Percentiles rank a stretch among this genome's conserved stretches.
Conservation (phyloP, 768 basidiomycete species). For the Russula sp. region DNA sequence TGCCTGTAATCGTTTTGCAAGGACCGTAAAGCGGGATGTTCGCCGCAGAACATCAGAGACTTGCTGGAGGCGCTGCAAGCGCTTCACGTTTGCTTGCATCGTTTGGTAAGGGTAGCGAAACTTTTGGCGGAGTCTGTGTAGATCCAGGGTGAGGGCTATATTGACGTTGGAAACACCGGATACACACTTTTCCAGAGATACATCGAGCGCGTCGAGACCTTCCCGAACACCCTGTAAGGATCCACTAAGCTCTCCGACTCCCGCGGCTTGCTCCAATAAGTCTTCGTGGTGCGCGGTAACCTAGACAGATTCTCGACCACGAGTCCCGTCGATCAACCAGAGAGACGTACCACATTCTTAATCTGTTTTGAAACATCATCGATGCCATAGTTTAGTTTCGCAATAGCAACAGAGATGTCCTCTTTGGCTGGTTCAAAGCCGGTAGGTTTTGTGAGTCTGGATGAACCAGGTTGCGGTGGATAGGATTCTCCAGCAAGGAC, state of each 20-base stretch:
- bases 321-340: no score
- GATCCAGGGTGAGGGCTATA: not conserved
- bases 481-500: constrained; percentile 81
- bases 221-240: constrained; percentile 60
- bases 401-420: constrained; percentile 84
- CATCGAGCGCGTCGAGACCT: constrained; percentile 68
- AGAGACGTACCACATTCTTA: constrained; percentile 60
- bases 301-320: constrained; percentile 34
- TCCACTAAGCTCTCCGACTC: constrained; percentile 62
- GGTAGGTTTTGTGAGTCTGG: constrained; percentile 32
- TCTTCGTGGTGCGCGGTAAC: constrained; percentile 80
- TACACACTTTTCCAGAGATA: constrained; percentile 69
- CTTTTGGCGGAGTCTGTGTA: constrained; percentile 68
- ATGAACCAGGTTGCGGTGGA: constrained; percentile 37
- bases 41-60: constrained; percentile 82
- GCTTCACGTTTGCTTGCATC: constrained; percentile 61
- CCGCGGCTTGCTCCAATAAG: constrained; percentile 75
- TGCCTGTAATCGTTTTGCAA: constrained; percentile 73
- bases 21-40: constrained; percentile 75
- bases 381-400: constrained; percentile 79
- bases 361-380: constrained; percentile 93
- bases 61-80: constrained; percentile 74
- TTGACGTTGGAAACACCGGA: not conserved
- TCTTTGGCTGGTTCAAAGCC: constrained; percentile 61
- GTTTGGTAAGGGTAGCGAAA: constrained; percentile 79